Conservation (phyloP, 2,329 filamentous ascomycete species). For the Ascochyta viciae-villosae region DNA sequence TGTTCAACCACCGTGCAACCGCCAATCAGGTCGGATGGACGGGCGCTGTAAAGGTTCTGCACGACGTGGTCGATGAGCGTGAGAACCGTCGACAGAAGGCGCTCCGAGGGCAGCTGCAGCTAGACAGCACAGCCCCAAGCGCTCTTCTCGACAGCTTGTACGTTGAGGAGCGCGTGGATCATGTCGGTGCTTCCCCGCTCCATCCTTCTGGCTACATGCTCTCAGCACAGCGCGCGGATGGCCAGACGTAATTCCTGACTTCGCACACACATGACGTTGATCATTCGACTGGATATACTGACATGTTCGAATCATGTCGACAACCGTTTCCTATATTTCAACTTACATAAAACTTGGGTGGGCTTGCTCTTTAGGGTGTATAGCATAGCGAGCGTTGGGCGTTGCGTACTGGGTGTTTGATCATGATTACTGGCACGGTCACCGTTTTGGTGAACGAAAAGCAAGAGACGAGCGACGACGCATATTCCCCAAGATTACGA, state of each 20-base stretch:
- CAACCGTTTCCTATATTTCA: constrained; percentile 16
- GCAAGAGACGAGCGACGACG: constrained; percentile 40
- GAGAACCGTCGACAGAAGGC: constrained; percentile 49
- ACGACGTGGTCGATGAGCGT: constrained; percentile 53
- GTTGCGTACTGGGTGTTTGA: constrained; percentile 37
- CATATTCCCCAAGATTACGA: constrained; percentile 41
- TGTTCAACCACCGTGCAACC: constrained; percentile 68
- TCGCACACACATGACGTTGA: constrained; percentile 11
- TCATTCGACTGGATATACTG: constrained; percentile 13
- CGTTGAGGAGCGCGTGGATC: constrained; percentile 44
- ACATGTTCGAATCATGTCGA: constrained; percentile 17
- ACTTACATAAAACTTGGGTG: constrained; percentile 25
- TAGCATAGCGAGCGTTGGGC: constrained; percentile 49
- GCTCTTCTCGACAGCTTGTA: constrained; percentile 38
- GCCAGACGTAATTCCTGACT: constrained; percentile 2
- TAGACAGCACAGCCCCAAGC: constrained; percentile 27
- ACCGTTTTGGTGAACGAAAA: constrained; percentile 34
- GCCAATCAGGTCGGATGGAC: constrained; percentile 53
- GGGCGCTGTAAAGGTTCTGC: constrained; percentile 51
- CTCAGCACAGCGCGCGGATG: constrained; percentile 22
- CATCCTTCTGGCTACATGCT: constrained; percentile 49
- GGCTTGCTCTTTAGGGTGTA: constrained; percentile 33
- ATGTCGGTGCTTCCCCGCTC: constrained; percentile 45
- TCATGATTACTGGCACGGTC: constrained; percentile 21
- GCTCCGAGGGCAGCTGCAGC: constrained; percentile 33